Evolutionary conservation across 306 rosid genomes (phyloP).

Genomic region (Lathyrus sativus): DNA sequence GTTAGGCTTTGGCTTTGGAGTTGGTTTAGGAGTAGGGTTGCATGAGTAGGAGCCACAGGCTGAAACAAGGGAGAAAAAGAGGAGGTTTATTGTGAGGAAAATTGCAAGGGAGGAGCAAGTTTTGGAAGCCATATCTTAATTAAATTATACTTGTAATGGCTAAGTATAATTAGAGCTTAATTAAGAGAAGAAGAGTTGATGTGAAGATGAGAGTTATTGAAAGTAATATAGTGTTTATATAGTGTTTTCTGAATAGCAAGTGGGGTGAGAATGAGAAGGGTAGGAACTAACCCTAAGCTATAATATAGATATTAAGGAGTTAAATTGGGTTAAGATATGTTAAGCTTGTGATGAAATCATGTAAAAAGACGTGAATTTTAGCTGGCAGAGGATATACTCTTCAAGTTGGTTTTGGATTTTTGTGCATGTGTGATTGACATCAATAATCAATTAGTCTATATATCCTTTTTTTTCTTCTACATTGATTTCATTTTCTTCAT

Average conservation of each 20-base stretch:
- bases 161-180: neutral
- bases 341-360: constrained; percentile 32
- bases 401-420: constrained; percentile 18
- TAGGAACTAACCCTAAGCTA: constrained; percentile 8
- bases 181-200: constrained; percentile 1
- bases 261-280: neutral
- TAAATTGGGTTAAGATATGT: constrained; percentile 10
- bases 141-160: too few species aligned
- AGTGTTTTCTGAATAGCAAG: neutral
- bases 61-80: constrained; percentile 62
- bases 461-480: neutral
- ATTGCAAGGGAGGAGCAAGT: constrained; percentile 53
- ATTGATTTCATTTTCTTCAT: too few species aligned
- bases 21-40: constrained; percentile 39
- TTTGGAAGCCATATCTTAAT: constrained; percentile 59
- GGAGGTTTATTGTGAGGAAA: constrained; percentile 62
- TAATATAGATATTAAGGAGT: neutral
- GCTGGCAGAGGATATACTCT: constrained; percentile 50
- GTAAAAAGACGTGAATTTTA: constrained; percentile 31
- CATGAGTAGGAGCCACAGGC: constrained; percentile 51
- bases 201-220: neutral
- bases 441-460: neutral
- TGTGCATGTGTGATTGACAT: neutral
- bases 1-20: neutral
- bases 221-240: constrained; percentile 12